Base-by-base conservation (phyloP, 768 basidiomycete genomes). In the Brasilioporus rufonigricans region DNA sequence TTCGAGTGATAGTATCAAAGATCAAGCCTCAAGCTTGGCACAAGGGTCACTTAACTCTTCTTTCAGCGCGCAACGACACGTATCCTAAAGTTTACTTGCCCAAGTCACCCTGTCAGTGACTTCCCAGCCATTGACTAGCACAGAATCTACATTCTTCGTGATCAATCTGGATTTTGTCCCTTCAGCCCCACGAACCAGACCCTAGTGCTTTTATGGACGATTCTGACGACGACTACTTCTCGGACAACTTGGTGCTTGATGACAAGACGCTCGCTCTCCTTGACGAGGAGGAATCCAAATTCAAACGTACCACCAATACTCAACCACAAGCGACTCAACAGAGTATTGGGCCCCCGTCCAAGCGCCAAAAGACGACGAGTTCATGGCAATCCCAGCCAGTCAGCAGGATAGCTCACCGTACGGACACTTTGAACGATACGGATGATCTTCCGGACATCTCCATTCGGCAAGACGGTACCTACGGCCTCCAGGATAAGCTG, bases 191-290 rank as follows among this genome's bases (percentile, higher is more conserved):
- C 16, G 36, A 9, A n/a, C 16, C 7, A 23, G 32, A n/a, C n/a
- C n/a, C n/a, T n/a, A 29, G 48, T 23, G 27, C 46, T 56, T 57
- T 52, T 53, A 87, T 87, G 84, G 73, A 79, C 61, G 80, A 80
- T 71, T 83, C 80, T 29, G 89, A 89, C 69, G 88, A 88, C 68
- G 79, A 85, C 64, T 84, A 84, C 65, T 76, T 79, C 67, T 74
- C 76, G 60, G 86, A 86, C 66, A 85, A 85, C 51, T 73, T 87
- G 57, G 74, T 81, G 40, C 70, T 89, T 39, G 86, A 89, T 63
- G 85, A 81, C 48, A 73, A 79, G 56, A 76, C 82, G 0, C 68
- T 88, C 47, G 85, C 86, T 11, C 71, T 77, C 27, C 76, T 89
- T 19, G 86, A 88, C 59, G 73, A 77, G 51, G 78, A 79, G 52